Evolutionary conservation across 257 asterid species (phyloP).

Genomic region (Anisodus tanguticus): DNA sequence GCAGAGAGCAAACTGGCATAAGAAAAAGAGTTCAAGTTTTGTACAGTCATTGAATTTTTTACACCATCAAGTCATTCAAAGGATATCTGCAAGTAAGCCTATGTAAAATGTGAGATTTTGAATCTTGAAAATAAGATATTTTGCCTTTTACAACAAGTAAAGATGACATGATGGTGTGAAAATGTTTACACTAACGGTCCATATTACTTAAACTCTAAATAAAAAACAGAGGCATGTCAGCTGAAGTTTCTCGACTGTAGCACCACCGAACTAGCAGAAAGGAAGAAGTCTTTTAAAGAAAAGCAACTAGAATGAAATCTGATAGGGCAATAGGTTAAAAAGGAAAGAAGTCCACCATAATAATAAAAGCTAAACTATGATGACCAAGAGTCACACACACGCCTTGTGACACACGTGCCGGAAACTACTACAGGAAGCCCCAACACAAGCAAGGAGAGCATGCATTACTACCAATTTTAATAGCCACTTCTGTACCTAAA

Average conservation of each 20-base stretch:
- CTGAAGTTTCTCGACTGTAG: neutral
- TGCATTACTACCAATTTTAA: neutral
- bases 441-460: neutral
- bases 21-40: neutral
- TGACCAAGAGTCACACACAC: neutral
- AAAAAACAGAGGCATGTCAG: neutral
- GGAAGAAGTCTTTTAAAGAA: neutral
- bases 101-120: no score
- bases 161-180: no score
- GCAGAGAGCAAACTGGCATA: conserved; percentile 1
- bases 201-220: neutral
- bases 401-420: neutral
- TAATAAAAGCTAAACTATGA: neutral
- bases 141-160: no score
- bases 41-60: no score
- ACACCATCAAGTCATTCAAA: no score
- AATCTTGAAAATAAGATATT: no score
- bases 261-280: neutral
- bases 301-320: neutral
- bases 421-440: conserved; percentile 10
- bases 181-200: no score
- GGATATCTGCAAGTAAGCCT: no score
- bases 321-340: neutral
- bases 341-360: neutral
- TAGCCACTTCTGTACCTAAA: conserved; percentile 3